Evolutionary conservation across 345 rosid species (phyloP).

Genomic region (Gossypium herbaceum): DNA sequence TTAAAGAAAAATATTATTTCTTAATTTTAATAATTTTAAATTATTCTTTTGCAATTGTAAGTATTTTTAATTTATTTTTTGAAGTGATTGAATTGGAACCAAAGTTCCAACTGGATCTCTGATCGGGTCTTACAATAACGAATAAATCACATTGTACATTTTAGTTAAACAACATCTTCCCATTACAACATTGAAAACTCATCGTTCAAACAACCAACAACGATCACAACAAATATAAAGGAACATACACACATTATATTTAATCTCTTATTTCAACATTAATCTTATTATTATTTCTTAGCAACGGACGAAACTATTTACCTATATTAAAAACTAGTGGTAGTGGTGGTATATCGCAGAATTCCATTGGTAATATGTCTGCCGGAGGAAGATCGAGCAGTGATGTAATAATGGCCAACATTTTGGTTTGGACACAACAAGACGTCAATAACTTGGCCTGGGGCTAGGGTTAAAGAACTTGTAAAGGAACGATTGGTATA

Average conservation of each 20-base stretch:
- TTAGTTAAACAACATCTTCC: too few relatives aligned
- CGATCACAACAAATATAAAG: neutral
- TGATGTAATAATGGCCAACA: conserved; percentile 31
- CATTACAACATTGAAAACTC: neutral
- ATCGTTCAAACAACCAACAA: neutral
- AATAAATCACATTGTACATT: too few relatives aligned
- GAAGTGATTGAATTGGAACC: too few relatives aligned
- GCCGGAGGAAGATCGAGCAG: conserved; percentile 2
- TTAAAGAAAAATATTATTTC: too few relatives aligned
- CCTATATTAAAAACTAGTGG: neutral
- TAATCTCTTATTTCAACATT: neutral
- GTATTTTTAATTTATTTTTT: too few relatives aligned
- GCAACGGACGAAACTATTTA: too few relatives aligned
- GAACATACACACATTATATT: neutral
- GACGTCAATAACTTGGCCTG: conserved; percentile 33
- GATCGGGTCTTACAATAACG: neutral
- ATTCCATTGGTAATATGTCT: neutral
- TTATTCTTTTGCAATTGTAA: too few relatives aligned
- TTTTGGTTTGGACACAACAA: conserved; percentile 22
- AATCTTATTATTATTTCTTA: neutral
- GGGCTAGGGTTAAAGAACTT: conserved; percentile 17
- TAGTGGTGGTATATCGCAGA: neutral
- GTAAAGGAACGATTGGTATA: conserved; percentile 20
- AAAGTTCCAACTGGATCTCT: too few relatives aligned
- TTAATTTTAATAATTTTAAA: too few relatives aligned